phyloP scores from a whole-genome alignment of 129 eudicot genomes.

The Flaveria robusta region DNA sequence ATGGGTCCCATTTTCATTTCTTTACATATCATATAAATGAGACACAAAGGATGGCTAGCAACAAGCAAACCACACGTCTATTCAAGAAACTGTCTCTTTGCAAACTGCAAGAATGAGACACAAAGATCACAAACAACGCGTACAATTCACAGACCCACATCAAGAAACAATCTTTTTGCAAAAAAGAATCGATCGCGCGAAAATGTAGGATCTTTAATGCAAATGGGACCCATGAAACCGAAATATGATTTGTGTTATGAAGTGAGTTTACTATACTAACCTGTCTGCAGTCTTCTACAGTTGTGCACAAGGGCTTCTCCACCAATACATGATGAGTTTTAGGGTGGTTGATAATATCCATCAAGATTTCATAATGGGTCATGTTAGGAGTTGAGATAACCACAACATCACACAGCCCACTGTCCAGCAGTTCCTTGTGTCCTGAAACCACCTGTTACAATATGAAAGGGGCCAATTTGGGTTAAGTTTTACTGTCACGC shows the following conservation, averaged over 20 bases:
- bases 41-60: background rate
- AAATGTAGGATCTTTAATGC: background rate
- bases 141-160: too few species aligned
- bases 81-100: background rate
- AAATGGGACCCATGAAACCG: slow-evolving; percentile 1
- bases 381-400: slow-evolving; percentile 91
- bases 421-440: slow-evolving; percentile 73
- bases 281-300: slow-evolving; percentile 76
- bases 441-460: slow-evolving; percentile 71
- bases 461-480: background rate
- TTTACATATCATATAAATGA: background rate
- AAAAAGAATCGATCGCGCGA: background rate
- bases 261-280: slow-evolving; percentile 36
- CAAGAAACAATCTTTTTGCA: background rate
- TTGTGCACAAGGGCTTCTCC: slow-evolving; percentile 96
- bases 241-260: slow-evolving; percentile 1
- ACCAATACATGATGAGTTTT: slow-evolving; percentile 87
- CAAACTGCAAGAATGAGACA: background rate
- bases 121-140: too few species aligned
- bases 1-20: background rate
- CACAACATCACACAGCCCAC: slow-evolving; percentile 89
- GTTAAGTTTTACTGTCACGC: background rate
- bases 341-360: slow-evolving; percentile 86
- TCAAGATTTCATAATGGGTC: slow-evolving; percentile 87
- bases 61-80: too few species aligned